These are phyloP conservation scores for Kalanchoe fedtschenkoi DNA, from an alignment of 164 flowering plant genomes.

Conservation along the genomic window DNA sequence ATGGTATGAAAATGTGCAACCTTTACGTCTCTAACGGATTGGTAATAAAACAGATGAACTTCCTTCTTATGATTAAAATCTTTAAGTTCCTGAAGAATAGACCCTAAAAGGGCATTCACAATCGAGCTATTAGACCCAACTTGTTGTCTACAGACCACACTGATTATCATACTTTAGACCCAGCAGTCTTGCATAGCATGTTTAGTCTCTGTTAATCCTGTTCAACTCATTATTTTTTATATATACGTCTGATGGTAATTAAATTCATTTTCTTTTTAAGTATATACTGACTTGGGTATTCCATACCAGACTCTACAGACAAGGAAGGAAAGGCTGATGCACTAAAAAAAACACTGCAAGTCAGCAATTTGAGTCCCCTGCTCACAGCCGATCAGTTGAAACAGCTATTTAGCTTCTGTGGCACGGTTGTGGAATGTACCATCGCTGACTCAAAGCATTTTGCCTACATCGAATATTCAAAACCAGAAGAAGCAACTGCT, in stretches of 20 bases:
- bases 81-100: background rate
- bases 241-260: too few relatives aligned
- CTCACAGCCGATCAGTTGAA: slow-evolving; percentile 85
- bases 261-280: background rate
- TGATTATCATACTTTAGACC: background rate
- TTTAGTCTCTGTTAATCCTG: too few relatives aligned
- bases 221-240: background rate
- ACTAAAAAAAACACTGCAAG: slow-evolving; percentile 77
- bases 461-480: slow-evolving; percentile 88
- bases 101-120: background rate
- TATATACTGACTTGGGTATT: background rate
- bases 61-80: background rate
- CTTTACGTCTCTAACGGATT: background rate
- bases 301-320: slow-evolving; percentile 46
- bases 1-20: background rate
- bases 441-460: slow-evolving; percentile 91
- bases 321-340: slow-evolving; percentile 47
- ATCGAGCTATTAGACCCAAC: background rate
- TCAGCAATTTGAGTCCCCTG: slow-evolving; percentile 91
- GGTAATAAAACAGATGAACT: background rate
- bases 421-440: slow-evolving; percentile 81
- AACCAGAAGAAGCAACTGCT: slow-evolving; percentile 93
- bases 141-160: background rate
- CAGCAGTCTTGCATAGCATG: background rate
- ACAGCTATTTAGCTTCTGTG: slow-evolving; percentile 79